phyloP scores from a whole-genome alignment of 441 rosid species.

The Geranium incanum region DNA sequence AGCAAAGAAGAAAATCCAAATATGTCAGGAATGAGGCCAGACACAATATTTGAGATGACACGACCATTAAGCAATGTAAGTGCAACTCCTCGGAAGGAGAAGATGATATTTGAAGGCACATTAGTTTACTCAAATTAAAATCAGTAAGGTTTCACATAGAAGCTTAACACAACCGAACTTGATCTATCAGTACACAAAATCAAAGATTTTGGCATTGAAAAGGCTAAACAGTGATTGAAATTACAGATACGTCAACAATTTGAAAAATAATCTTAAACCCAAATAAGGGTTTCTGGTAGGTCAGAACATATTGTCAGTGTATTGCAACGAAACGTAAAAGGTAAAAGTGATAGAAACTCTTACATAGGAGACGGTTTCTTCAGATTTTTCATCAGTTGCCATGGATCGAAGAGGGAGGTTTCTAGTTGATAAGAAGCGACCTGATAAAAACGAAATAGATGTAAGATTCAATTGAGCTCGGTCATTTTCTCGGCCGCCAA shows the following conservation, averaged over 20 bases:
- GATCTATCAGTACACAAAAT: not conserved
- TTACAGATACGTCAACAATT: not conserved
- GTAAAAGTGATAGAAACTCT: conserved; percentile 15
- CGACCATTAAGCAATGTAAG: not conserved
- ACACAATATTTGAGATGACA: not conserved
- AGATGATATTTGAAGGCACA: not conserved
- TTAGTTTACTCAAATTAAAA: not conserved
- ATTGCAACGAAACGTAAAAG: not conserved
- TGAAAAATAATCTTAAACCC: not conserved
- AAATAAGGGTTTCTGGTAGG: not conserved
- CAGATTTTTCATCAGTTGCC: conserved; percentile 36
- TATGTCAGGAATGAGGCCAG: not conserved
- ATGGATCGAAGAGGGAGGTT: conserved; percentile 23
- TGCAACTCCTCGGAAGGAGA: not conserved
- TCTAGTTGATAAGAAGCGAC: not conserved
- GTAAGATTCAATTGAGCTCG: not conserved
- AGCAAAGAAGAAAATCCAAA: not conserved
- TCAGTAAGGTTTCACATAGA: not conserved
- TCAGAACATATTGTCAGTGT: not conserved
- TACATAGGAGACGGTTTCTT: conserved; percentile 38
- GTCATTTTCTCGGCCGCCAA: conserved; percentile 12
- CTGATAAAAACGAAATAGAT: not conserved
- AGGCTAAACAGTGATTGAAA: not conserved
- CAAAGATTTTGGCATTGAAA: not conserved
- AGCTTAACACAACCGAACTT: not conserved